Conservation (phyloP, 169 alveolate species). For the Eimeria necatrix region DNA sequence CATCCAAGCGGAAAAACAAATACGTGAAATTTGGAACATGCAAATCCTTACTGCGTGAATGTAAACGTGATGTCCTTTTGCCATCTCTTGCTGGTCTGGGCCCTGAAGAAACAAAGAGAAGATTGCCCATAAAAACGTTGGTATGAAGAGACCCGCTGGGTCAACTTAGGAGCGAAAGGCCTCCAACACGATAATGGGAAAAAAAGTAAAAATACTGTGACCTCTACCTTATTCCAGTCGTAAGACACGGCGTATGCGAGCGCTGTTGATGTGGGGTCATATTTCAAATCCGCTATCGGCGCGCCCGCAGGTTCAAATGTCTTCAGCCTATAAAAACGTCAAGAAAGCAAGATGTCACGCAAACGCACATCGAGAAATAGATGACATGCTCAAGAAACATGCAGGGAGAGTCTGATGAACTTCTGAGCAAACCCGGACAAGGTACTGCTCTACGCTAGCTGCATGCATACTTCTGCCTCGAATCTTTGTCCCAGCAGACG, state of each 20-base stretch:
- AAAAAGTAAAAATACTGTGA: not conserved
- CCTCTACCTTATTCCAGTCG: constrained; percentile 81
- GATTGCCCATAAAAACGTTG: not conserved
- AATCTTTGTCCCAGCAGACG: constrained; percentile 81
- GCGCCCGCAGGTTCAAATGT: constrained; percentile 78
- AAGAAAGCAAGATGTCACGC: not conserved
- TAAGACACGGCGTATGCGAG: constrained; percentile 81
- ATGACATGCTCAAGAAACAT: not conserved
- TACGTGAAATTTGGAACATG: not conserved
- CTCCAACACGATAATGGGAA: not conserved
- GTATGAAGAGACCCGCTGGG: not conserved
- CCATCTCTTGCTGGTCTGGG: constrained; percentile 79
- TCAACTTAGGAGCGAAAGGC: not conserved
- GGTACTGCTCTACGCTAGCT: not conserved
- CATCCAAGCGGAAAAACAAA: not conserved
- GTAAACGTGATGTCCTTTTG: constrained; percentile 78
- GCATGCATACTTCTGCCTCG: constrained; percentile 74
- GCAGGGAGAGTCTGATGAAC: not conserved
- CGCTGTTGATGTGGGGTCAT: constrained; percentile 70
- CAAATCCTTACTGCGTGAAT: constrained; percentile 70
- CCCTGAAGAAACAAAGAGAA: constrained; percentile 49
- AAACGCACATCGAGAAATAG: not conserved
- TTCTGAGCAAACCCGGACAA: not conserved
- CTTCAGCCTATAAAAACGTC: constrained; percentile 61
- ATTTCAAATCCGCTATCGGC: constrained; percentile 78